Evolutionary conservation across 768 basidiomycete genomes (phyloP).

Genomic region (Boletus reticulatus): DNA sequence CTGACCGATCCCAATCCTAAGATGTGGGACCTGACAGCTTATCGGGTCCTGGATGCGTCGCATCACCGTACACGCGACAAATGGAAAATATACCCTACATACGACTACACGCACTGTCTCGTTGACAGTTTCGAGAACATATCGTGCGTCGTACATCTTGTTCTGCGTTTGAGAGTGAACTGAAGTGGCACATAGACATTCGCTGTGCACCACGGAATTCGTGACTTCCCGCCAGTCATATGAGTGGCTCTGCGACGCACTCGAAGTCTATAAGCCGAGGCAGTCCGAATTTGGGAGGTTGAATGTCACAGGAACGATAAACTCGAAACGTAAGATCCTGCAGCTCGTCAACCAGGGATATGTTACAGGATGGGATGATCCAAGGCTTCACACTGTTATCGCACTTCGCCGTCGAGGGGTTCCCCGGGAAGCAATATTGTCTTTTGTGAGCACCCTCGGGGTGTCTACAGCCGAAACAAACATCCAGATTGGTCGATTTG

Average conservation of each 20-base stretch:
- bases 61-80: constrained; percentile 92
- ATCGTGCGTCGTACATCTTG: constrained; percentile 60
- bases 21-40: constrained; percentile 99
- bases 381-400: constrained; percentile 94
- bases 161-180: background rate
- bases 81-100: constrained; percentile 98
- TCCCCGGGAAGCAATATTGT: constrained; percentile 93
- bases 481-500: constrained; percentile 88
- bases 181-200: constrained; percentile 60
- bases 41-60: constrained; percentile 84
- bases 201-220: constrained; percentile 95
- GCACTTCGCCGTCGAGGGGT: constrained; percentile 93
- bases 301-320: constrained; percentile 90
- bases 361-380: constrained; percentile 96
- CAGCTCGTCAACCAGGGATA: constrained; percentile 81
- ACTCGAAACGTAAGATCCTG: constrained; percentile 94
- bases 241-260: constrained; percentile 97
- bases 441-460: constrained; percentile 92
- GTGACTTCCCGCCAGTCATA: constrained; percentile 95
- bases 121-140: constrained; percentile 99
- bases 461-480: constrained; percentile 83
- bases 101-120: constrained; percentile 98
- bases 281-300: constrained; percentile 97
- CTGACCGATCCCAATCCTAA: constrained; percentile 90
- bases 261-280: constrained; percentile 95